A percentile compares a stretch with the other conserved stretches of the same genome.
phyloP scores from a whole-genome alignment of 2,329 filamentous ascomycete species.

The Arachnomyces sp. region DNA sequence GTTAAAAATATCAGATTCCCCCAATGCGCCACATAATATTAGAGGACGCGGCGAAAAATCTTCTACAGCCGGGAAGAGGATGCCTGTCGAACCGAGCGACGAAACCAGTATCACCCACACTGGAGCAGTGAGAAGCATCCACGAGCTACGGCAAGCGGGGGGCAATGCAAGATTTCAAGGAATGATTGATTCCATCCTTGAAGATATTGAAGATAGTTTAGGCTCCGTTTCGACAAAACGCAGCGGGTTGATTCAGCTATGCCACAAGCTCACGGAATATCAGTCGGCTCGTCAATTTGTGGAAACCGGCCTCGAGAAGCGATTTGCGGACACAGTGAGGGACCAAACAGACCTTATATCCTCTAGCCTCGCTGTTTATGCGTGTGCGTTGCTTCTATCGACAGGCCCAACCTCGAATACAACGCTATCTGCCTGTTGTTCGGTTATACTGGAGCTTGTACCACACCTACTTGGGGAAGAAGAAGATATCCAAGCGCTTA shows the following conservation, averaged over 20 bases:
- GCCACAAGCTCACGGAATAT: slow-evolving; percentile 40
- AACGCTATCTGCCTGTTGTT: slow-evolving; percentile 23
- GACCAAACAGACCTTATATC: slow-evolving; percentile 47
- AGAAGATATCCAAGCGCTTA: slow-evolving; percentile 21
- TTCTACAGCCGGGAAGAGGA: slow-evolving; percentile 7
- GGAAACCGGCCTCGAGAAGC: slow-evolving; percentile 62
- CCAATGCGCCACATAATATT: slow-evolving; percentile 5
- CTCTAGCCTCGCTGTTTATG: slow-evolving; percentile 24
- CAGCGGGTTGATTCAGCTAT: slow-evolving; percentile 49
- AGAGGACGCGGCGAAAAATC: slow-evolving; percentile 8
- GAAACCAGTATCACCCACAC: slow-evolving; percentile 33
- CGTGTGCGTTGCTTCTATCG: slow-evolving; percentile 23
- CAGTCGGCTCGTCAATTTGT: slow-evolving; percentile 49
- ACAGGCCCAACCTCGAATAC: slow-evolving; percentile 22
- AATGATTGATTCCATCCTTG: slow-evolving; percentile 48
- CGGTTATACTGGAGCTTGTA: slow-evolving; percentile 23
- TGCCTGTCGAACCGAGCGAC: slow-evolving; percentile 34
- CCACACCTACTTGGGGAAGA: slow-evolving; percentile 20
- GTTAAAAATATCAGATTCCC: slow-evolving; percentile 3
- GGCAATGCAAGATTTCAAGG: slow-evolving; percentile 49
- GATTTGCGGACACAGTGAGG: slow-evolving; percentile 55
- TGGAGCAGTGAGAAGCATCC: slow-evolving; percentile 47
- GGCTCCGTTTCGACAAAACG: slow-evolving; percentile 41
- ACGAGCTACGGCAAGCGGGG: slow-evolving; percentile 53
- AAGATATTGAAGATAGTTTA: slow-evolving; percentile 47